phyloP scores from a whole-genome alignment of 495 filamentous ascomycete genomes.

The Penicillium pulvis region DNA sequence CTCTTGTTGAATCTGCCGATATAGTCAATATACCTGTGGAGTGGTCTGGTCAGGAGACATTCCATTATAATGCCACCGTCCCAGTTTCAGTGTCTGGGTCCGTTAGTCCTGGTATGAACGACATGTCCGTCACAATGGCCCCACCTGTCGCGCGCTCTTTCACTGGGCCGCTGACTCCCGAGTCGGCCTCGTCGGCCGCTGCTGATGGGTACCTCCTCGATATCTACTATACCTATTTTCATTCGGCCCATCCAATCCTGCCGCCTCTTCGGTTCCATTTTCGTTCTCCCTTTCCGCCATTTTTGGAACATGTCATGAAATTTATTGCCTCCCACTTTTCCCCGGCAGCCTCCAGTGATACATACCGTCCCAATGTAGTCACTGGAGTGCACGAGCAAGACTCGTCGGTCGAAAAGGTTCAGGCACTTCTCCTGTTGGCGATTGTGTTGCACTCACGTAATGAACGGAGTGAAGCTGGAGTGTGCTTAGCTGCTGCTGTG shows the following conservation, averaged over 20 bases:
- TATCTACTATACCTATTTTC: conserved; percentile 50
- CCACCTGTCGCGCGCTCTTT: conserved; percentile 17
- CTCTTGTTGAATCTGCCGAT: conserved; percentile 22
- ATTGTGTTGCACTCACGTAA: conserved; percentile 77
- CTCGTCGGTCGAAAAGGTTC: conserved; percentile 55
- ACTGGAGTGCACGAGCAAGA: conserved; percentile 37
- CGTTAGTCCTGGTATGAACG: conserved; percentile 28
- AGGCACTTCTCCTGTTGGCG: conserved; percentile 74
- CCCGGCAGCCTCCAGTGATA: conserved; percentile 39
- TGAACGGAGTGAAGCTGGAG: conserved; percentile 64
- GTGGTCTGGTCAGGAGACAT: conserved; percentile 31
- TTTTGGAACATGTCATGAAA: conserved; percentile 49
- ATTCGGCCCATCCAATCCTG: conserved; percentile 48
- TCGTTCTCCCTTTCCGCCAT: conserved; percentile 33
- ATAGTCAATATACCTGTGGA: conserved; percentile 30
- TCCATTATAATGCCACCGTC: conserved; percentile 30
- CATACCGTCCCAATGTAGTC: conserved; percentile 43
- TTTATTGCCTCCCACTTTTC: conserved; percentile 51
- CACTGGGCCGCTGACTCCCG: conserved; percentile 42
- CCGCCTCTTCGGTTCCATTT: conserved; percentile 38
- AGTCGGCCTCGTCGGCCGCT: conserved; percentile 38
- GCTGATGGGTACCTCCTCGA: conserved; percentile 48
- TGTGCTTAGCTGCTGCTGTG: conserved; percentile 67
- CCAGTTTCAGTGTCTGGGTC: conserved; percentile 29
- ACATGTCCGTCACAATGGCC: conserved; percentile 20